Base-by-base conservation (phyloP, 1,139 yeast species). In the Blastobotrys proliferans region DNA sequence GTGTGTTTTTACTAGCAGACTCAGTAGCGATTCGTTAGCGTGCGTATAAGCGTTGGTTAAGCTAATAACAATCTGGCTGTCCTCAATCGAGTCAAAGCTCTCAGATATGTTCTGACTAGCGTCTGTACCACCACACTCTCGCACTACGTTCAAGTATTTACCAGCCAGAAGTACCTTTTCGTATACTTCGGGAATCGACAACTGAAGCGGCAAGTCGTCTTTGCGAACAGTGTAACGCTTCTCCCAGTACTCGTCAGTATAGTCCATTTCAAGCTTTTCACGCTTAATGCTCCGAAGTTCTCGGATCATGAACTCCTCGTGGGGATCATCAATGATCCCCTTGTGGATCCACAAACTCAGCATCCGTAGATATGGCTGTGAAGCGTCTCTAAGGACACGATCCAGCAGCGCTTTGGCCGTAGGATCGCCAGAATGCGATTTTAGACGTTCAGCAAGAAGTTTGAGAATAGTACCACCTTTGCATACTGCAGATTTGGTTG, bases 211-310 rank as follows among this genome's bases (percentile, higher is more conserved):
- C 18, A 88, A 58, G 0, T 94, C 95, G 55, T 85, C 94, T 42
- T 76, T 75, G 41, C 92, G 71, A 8, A 88, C 71, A 9, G 86
- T 76, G 60, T 77, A 92, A 45, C 87, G 77, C 48, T 86, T 86
- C 44, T 84, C 85, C 97, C 97, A 92, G 56, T 83, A 81, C 47
- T 82, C 80, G 52, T 88, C 95, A 47, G 79, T 58, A 31, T 59
- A 63, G 40, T 66, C 68, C 31, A 54, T 72, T 50, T 76, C 74
- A 16, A 74, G 61, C 39, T 71, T 69, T 14, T 45, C 45, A 5
- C 45, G 38, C 4, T 35, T 67, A 21, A 66, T 58, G 35, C 57
- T 54, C 20, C 52, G 47, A 32, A 61, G 56, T 38, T 64, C 69
- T 29, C 79, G 73, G 10, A 92, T 77, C 59, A 90, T 66, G 58